These are phyloP conservation scores for Umbellularia californica DNA, from an alignment of 164 flowering plant genomes.

Conservation along the genomic window DNA sequence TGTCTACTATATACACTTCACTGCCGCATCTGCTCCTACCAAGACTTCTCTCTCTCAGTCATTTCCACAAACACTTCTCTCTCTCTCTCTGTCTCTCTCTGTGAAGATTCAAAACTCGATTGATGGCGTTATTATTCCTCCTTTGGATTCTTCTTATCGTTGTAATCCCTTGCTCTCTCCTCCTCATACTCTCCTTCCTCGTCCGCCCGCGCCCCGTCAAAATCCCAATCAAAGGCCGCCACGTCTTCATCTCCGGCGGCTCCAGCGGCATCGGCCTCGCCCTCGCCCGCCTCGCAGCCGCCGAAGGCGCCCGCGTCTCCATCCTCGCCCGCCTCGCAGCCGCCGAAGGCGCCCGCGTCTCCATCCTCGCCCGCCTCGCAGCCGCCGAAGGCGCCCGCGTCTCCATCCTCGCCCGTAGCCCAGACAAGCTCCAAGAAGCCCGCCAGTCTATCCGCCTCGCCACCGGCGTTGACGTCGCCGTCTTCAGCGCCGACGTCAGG, in stretches of 20 bases:
- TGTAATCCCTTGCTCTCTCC: constrained; percentile 28
- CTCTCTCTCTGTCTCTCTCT: neutral
- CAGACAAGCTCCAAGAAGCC: constrained; percentile 60
- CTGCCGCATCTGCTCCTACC: no score
- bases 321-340: no score
- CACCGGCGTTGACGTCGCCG: constrained; percentile 58
- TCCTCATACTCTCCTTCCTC: constrained; percentile 39
- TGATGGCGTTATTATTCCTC: constrained; percentile 35
- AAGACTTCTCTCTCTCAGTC: no score
- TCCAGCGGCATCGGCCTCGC: constrained; percentile 96
- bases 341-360: no score
- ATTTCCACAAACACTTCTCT: neutral
- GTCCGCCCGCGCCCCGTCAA: constrained; percentile 51
- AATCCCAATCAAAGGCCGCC: constrained; percentile 75
- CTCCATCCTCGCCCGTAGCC: constrained; percentile 76
- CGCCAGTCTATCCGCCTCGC: constrained; percentile 50
- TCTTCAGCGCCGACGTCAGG: constrained; percentile 70
- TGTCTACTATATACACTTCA: no score
- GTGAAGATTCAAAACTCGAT: constrained; percentile 4
- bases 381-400: constrained; percentile 79
- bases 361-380: constrained; percentile 64
- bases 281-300: constrained; percentile 66
- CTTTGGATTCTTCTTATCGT: constrained; percentile 30
- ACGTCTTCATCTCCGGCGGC: constrained; percentile 91
- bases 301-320: constrained; percentile 77